Evolutionary conservation across 2,329 filamentous ascomycete genomes (phyloP).

Genomic region (Pezicula rhizophila): DNA sequence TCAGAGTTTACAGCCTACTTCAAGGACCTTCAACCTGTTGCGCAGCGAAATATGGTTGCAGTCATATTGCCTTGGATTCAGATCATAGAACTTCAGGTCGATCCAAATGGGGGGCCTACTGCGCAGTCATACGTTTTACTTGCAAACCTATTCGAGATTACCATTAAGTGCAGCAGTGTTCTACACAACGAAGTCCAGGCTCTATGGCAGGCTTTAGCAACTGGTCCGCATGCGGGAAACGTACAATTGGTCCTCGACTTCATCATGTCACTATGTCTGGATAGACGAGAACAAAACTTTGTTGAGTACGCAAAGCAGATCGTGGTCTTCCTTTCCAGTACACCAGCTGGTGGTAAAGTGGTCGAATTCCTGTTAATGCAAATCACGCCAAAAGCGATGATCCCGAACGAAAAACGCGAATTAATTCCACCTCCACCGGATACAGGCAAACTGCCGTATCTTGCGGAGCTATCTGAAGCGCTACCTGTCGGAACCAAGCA

Average conservation of each 20-base stretch:
- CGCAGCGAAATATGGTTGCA: constrained; percentile 89
- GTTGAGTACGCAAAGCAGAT: constrained; percentile 98
- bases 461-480: constrained; percentile 74
- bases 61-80: constrained; percentile 96
- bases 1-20: constrained; percentile 95
- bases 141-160: constrained; percentile 92
- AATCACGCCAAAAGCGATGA: constrained; percentile 94
- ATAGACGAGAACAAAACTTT: constrained; percentile 94
- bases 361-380: constrained; percentile 90
- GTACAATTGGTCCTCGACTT: constrained; percentile 93
- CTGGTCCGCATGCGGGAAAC: constrained; percentile 86
- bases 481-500: constrained; percentile 87
- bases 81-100: constrained; percentile 83
- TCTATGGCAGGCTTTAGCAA: constrained; percentile 92
- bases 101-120: constrained; percentile 85
- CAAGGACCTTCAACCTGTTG: constrained; percentile 73
- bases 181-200: constrained; percentile 96
- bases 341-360: constrained; percentile 77
- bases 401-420: constrained; percentile 76
- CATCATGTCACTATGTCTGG: constrained; percentile 88
- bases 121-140: constrained; percentile 90
- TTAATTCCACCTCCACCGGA: constrained; percentile 66
- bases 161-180: constrained; percentile 80
- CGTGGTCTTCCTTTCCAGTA: constrained; percentile 90
- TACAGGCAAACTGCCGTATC: constrained; percentile 72